phyloP scores from a whole-genome alignment of 352 stramenopile species.

The Peronospora farinosa region DNA sequence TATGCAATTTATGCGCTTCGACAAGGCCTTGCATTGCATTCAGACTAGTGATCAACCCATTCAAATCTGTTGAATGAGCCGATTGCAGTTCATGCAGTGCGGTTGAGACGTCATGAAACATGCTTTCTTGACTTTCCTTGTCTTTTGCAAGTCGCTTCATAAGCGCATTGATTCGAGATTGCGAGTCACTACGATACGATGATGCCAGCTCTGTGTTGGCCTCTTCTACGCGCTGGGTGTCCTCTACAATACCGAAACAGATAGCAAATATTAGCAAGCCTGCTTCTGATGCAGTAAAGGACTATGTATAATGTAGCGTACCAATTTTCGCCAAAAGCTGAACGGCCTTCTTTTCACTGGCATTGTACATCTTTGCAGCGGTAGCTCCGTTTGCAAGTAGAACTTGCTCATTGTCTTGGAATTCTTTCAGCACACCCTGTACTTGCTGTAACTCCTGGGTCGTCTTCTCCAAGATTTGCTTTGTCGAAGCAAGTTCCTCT shows the following conservation, averaged over 20 bases:
- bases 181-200: constrained; percentile 38
- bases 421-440: constrained; percentile 34
- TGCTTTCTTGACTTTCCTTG: constrained; percentile 38
- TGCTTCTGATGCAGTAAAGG: neutral
- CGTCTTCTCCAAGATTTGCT: constrained; percentile 31
- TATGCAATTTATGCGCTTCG: constrained; percentile 22
- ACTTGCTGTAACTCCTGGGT: constrained; percentile 24
- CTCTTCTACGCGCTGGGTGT: constrained; percentile 38
- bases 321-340: constrained; percentile 53
- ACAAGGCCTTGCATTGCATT: constrained; percentile 32
- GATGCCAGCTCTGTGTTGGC: constrained; percentile 44
- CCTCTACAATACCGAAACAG: constrained; percentile 24
- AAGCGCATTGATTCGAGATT: constrained; percentile 41
- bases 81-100: constrained; percentile 45
- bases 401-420: constrained; percentile 47
- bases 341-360: constrained; percentile 45
- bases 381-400: constrained; percentile 47
- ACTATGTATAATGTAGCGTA: constrained; percentile 10
- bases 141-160: constrained; percentile 42
- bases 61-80: constrained; percentile 39
- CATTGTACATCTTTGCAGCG: constrained; percentile 47
- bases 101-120: constrained; percentile 39
- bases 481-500: constrained; percentile 29
- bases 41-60: constrained; percentile 31
- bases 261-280: neutral